Percentiles rank a stretch among this genome's conserved stretches.
These are phyloP conservation scores for Botrytis hyacinthi DNA, from an alignment of 2,329 filamentous ascomycete genomes.

Conservation along the genomic window DNA sequence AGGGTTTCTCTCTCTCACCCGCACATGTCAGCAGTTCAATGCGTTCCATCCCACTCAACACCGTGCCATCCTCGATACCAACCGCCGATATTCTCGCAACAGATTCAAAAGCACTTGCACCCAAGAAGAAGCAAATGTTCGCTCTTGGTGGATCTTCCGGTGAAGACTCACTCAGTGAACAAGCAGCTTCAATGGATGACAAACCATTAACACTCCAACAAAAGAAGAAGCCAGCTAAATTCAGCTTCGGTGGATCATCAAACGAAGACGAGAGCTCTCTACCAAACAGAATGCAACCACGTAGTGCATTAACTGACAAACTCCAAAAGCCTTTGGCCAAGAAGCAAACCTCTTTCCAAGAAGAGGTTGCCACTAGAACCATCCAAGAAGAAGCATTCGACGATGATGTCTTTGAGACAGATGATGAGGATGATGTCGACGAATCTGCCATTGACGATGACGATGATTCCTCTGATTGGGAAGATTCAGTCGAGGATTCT, in stretches of 20 bases:
- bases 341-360: constrained; percentile 81
- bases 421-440: constrained; percentile 68
- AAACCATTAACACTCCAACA: constrained; percentile 26
- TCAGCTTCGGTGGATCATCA: constrained; percentile 76
- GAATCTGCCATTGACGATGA: constrained; percentile 80
- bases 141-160: constrained; percentile 44
- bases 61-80: constrained; percentile 43
- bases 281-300: constrained; percentile 45
- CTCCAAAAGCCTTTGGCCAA: constrained; percentile 50
- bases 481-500: constrained; percentile 73
- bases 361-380: constrained; percentile 67
- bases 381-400: constrained; percentile 56
- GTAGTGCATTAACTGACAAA: constrained; percentile 54
- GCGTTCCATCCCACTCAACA: constrained; percentile 46
- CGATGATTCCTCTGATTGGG: constrained; percentile 58
- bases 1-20: constrained; percentile 86
- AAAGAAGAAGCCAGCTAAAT: constrained; percentile 59
- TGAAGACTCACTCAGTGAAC: constrained; percentile 40
- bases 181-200: constrained; percentile 33
- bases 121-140: constrained; percentile 58
- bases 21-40: constrained; percentile 69
- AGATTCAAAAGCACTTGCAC: constrained; percentile 61
- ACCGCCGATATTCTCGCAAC: constrained; percentile 51
- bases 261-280: constrained; percentile 81
- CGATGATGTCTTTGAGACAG: constrained; percentile 57